Evolutionary conservation across 2,329 filamentous ascomycete species (phyloP).

Genomic region (Penicillium sp.): DNA sequence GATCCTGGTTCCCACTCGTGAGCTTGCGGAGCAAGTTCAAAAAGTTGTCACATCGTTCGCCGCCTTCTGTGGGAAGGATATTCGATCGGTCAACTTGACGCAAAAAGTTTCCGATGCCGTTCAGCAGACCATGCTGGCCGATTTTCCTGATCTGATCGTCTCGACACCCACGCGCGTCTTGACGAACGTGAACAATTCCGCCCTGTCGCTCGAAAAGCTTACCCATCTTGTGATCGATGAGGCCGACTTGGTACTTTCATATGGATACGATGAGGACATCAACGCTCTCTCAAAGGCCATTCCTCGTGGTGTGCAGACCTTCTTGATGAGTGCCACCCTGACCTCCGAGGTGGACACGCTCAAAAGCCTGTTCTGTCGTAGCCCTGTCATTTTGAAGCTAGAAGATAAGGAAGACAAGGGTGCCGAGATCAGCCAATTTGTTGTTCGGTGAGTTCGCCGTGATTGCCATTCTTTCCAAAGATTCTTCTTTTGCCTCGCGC

Average conservation of each 20-base stretch:
- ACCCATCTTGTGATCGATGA: conserved; percentile 84
- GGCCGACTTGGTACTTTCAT: conserved; percentile 86
- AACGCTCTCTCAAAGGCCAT: conserved; percentile 70
- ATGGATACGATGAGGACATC: conserved; percentile 88
- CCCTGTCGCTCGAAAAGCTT: conserved; percentile 64
- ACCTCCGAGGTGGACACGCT: conserved; percentile 80
- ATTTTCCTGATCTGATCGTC: conserved; percentile 81
- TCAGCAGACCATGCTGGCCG: conserved; percentile 76
- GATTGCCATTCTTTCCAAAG: neutral
- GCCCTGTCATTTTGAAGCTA: conserved; percentile 72
- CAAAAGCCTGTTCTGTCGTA: conserved; percentile 76
- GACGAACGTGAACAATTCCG: conserved; percentile 66
- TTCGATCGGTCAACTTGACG: conserved; percentile 78
- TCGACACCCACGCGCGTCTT: conserved; percentile 83
- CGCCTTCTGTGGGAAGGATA: conserved; percentile 75
- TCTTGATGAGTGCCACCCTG: conserved; percentile 90
- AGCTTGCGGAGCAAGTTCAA: conserved; percentile 86
- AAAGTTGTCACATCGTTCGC: conserved; percentile 72
- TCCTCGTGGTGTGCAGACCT: conserved; percentile 79
- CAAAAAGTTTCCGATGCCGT: conserved; percentile 87
- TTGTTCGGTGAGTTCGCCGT: conserved; percentile 59
- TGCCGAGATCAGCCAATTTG: conserved; percentile 75
- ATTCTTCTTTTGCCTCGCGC: neutral
- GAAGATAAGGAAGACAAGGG: conserved; percentile 74
- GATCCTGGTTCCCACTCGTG: conserved; percentile 87